Base-by-base conservation (phyloP, 176 grass and related monocot species). In the Oryza brachyantha region DNA sequence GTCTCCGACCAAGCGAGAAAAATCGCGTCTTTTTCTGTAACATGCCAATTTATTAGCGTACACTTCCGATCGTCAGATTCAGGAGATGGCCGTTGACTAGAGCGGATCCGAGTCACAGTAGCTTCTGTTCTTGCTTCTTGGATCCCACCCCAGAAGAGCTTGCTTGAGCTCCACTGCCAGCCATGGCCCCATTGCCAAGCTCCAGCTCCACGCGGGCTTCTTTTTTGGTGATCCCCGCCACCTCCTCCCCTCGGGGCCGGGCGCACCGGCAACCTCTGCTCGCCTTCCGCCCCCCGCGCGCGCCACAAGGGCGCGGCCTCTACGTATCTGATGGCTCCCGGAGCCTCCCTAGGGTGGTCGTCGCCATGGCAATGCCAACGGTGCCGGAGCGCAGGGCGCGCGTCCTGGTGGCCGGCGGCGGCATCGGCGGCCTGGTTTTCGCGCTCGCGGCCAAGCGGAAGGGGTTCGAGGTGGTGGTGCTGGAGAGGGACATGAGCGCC, bases 401-500 rank as follows among this genome's bases (percentile, higher is more conserved):
- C 11, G 81, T 97, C 27, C 86, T 97, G 62, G 86, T 97, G 32
- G 94, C 84, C 13, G 91, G 94, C 57, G 94, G 94, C 14, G 94
- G 94, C 61, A 93, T 93, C 61, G 91, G 94, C 22, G 94, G 94
- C 14, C 75, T 97, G 62, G 78, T 71, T 29, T 87, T 97, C 46
- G 93, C 93, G 34, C 84, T 97, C 38, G 93, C 90, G 29, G 93
- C 88, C 32, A 82, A 25, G 84, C 85, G 86, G n/a, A 91, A 85
- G 74, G 93, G 93, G 73, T 97, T 97, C 81, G 61, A 97, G 38
- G 93, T 97, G 77, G 19, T 93, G 61, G 94, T 97, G 54, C 86
- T 97, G 29, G 94, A 97, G 88, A 84, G 75, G 83, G 91, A 97
- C 82, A 28, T 89, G 70, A 97, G 86, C 81, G 91, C 94, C 38